Evolutionary conservation across 2,329 filamentous ascomycete species (phyloP), one percentile per base, ranked within the genome.

Genomic region (Colletotrichum horii): DNA sequence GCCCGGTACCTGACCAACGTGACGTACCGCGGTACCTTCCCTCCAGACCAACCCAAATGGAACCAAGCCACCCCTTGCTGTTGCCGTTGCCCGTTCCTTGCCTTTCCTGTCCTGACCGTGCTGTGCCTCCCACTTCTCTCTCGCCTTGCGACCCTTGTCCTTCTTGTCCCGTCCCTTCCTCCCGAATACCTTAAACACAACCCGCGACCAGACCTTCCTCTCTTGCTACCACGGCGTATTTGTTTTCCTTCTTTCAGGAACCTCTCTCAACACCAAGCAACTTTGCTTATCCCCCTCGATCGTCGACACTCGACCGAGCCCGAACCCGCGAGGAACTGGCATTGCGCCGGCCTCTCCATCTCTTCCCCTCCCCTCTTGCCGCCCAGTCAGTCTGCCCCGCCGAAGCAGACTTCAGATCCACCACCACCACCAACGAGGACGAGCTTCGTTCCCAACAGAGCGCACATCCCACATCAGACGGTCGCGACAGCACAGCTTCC

Each of bases 91-190:
- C 43, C 64, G 70, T 74, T 61, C 70, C 61, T 71, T 60, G 60
- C 68, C 69, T 71, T 55, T 52, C 72, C 52, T 62, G 52, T 52
- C 72, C 52, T 62, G 52, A 43, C 62, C 34, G 38, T 62, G 64
- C 70, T 73, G 56, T 70, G 67, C 67, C 56, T 70, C 32, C 43
- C 55, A 60, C 32, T 22, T 68, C 43, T 62, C 30, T 32, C 64
- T 76, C 64, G 65, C 74, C 70, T 60, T 65, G 70, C 58, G 34
- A 76, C 70, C 70, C 61, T 67, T 48, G 61, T 62, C 69, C 61
- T 73, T 52, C 74, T 69, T 76, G 70, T 76, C 43, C 74, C 70
- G 74, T 69, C 64, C 70, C 58, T 75, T 76, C 70, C 74, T 76
- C 56, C 74, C 74, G 74, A 61, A 65, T 69, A 76, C 70, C 74